Base-by-base conservation (phyloP, 106 monocot genomes). In the Dendrobium nobile region DNA sequence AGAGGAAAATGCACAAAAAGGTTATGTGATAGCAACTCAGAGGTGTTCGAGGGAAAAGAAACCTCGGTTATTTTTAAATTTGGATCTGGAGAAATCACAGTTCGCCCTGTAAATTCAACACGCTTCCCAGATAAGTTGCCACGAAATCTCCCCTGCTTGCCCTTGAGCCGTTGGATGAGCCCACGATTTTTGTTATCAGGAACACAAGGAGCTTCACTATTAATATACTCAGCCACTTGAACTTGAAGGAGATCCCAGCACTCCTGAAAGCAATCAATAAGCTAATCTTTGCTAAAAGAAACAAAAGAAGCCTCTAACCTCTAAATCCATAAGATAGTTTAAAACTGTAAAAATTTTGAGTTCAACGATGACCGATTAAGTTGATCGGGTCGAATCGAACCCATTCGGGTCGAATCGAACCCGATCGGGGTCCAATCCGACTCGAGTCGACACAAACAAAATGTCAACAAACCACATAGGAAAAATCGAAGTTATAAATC, bases 51-150 rank as follows among this genome's bases (percentile, higher is more conserved):
- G 0, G 77, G 4, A 37, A 9, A 5, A 73, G 26, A 43, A 73
- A 96, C 99, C 99, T 95, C 99, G 61, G 99, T 91, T 24, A 99
- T 99, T 93, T 91, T 99, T 55, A 99, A 86, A 87, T 99, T 99
- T 59, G 99, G 99, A 85, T 99, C 99, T 75, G 99, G 99, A 81
- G 99, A 99, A 84, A 99, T 99, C 15, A 99, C 99, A 79, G 99
- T 99, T 55, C 99, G 82, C 83, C 95, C 99, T 75, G 99, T 99
- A 85, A 85, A 99, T 72, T 99, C 90, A 84, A 89, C 89, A 87
- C 99, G 92, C 75, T 99, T 99, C 65, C 99, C 99, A 15, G 91
- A 91, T 73, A 99, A 88, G 55, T 99, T 99, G 58, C 93, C 86
- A 87, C 99, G 92, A 65, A 99, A 93, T 40, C 99, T 93, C 5